Percentiles rank a stretch among this genome's conserved stretches.
Conservation (phyloP, 441 rosid genomes). For the Erodium texanum region DNA sequence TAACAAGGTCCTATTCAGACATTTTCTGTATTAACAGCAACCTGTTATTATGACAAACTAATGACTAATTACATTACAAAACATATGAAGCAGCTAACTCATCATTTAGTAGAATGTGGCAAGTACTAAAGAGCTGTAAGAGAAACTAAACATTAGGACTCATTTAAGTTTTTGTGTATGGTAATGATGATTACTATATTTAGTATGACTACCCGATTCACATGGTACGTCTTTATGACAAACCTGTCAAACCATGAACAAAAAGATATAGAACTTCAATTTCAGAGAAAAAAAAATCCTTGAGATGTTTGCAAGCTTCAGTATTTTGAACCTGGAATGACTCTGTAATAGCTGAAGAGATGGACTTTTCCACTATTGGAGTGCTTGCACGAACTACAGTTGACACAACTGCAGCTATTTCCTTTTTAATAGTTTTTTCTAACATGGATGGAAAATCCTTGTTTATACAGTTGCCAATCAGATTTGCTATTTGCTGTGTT, state of each 20-base stretch:
- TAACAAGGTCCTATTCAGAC: constrained; percentile 11
- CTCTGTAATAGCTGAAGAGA: constrained; percentile 31
- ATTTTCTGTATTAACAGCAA: background rate
- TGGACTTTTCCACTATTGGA: constrained; percentile 35
- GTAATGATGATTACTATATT: background rate
- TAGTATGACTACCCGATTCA: background rate
- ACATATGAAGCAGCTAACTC: constrained; percentile 5
- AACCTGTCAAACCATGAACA: background rate
- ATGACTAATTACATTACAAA: constrained; percentile 6
- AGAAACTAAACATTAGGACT: no score
- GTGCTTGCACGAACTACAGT: constrained; percentile 33
- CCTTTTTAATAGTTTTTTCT: constrained; percentile 41
- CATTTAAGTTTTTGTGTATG: background rate
- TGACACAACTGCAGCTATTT: constrained; percentile 32
- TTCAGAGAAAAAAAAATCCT: constrained; percentile 8
- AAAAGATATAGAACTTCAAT: background rate
- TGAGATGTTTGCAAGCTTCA: constrained; percentile 11
- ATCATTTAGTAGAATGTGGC: background rate
- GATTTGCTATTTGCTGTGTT: constrained; percentile 31
- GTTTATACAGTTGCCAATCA: constrained; percentile 31
- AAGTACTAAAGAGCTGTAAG: no score
- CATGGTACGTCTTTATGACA: background rate
- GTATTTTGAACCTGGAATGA: constrained; percentile 35
- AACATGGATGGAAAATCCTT: constrained; percentile 33
- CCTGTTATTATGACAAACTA: background rate